Percentiles rank a stretch among this genome's conserved stretches.
These are phyloP conservation scores for Cutaneotrichosporon spelunceum DNA, from an alignment of 1,284 basidiomycete genomes.

Conservation along the genomic window DNA sequence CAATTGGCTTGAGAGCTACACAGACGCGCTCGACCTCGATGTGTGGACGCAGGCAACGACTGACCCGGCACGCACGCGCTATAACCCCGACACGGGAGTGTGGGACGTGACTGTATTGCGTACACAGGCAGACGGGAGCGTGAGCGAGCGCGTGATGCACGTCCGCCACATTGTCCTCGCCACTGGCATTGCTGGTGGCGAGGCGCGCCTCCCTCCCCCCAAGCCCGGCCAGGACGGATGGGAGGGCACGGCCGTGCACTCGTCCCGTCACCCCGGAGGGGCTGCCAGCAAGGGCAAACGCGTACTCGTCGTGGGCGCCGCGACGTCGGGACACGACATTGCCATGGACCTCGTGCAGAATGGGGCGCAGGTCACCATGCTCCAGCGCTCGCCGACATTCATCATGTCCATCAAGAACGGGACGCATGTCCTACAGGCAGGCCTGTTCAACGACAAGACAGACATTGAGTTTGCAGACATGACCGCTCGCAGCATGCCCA, in stretches of 20 bases:
- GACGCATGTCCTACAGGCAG: slow-evolving; percentile 41
- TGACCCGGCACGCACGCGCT: slow-evolving; percentile 49
- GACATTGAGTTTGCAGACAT: slow-evolving; percentile 57
- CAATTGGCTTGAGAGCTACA: slow-evolving; percentile 66
- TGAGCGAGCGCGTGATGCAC: slow-evolving; percentile 53
- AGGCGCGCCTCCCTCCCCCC: slow-evolving; percentile 55
- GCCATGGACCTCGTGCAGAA: slow-evolving; percentile 55
- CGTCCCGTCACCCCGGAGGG: slow-evolving; percentile 59
- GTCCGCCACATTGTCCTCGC: slow-evolving; percentile 58
- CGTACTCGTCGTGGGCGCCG: slow-evolving; percentile 61
- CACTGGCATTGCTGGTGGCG: slow-evolving; percentile 60
- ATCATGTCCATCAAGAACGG: slow-evolving; percentile 59
- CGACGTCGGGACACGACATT: slow-evolving; percentile 58
- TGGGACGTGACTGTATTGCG: slow-evolving; percentile 59
- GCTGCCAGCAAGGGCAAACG: slow-evolving; percentile 59
- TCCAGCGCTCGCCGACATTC: slow-evolving; percentile 63
- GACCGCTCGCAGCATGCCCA: slow-evolving; percentile 20
- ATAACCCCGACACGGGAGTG: slow-evolving; percentile 54
- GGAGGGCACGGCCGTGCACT: slow-evolving; percentile 61
- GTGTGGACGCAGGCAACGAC: slow-evolving; percentile 62
- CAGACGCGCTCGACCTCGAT: slow-evolving; percentile 62
- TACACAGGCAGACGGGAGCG: slow-evolving; percentile 49
- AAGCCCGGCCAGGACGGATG: slow-evolving; percentile 56
- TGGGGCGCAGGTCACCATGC: slow-evolving; percentile 61
- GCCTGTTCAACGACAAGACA: slow-evolving; percentile 54